Evolutionary conservation across 306 rosid species (phyloP), one percentile per base, ranked within the genome.

Genomic region (Mucuna pruriens): DNA sequence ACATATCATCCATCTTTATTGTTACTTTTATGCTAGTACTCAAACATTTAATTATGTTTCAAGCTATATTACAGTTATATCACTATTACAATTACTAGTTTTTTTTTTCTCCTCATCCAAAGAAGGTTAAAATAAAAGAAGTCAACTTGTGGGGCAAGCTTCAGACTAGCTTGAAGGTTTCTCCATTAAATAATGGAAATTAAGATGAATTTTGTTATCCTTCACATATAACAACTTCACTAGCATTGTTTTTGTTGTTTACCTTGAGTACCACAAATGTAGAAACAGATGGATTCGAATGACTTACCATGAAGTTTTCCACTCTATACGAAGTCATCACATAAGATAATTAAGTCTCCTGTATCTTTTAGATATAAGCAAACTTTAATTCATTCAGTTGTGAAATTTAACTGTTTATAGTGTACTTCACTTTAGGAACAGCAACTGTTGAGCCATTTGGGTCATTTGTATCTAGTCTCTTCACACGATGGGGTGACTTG

Each of bases 381-480:
- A 61, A 26, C 9, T 34, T 40, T 80, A 26, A 72, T 61, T 61
- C 19, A 55, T 66, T 80, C 45, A 29, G 46, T 66, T 67, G 57
- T 62, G 70, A 44, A 68, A 74, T 67, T 46, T 34, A 63, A 69
- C 61, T 45, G 71, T 78, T 81, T 65, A 66, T 65, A 83, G 61
- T 12, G 31, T 31, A 29, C 75, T 78, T 80, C 36, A 36, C 67
- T 77, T 49, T 74, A 80, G 74, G 77, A 89, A 67, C 92, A 95
- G 97, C 99, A 81, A 90, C 86, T 45, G 90, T 93, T 72, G 98
- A 93, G 82, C 96, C 98, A n/a, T 95, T 88, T 88, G 99, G 99
- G 38, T 95, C 98, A 31, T 93, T 93, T 87, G 94, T 89, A 36
- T 93, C 98, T 19, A 84, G 84, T 82, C 94, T 93, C 64, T 95